Percentiles rank a stretch among this genome's conserved stretches.
Conservation (phyloP, 2,329 filamentous ascomycete genomes). For the Sarocladium strictum region DNA sequence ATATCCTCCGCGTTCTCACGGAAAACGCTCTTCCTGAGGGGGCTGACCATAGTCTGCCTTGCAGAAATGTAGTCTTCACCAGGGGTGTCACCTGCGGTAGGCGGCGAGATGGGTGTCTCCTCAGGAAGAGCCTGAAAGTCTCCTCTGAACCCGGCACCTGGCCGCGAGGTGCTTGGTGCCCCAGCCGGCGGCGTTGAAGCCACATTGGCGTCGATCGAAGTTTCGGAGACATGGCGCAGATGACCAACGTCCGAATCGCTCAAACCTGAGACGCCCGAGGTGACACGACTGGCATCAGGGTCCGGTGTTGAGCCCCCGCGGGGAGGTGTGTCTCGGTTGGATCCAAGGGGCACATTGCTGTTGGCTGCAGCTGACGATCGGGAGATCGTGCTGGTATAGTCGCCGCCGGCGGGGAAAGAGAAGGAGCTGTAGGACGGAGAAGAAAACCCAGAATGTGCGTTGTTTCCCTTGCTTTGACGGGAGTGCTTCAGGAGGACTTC, state of each 20-base stretch:
- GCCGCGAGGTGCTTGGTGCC: background rate
- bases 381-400: constrained; percentile 22
- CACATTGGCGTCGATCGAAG: constrained; percentile 1
- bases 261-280: background rate
- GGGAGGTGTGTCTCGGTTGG: constrained; percentile 10
- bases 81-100: constrained; percentile 18
- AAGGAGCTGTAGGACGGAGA: constrained; percentile 20
- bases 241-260: background rate
- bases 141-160: background rate
- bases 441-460: constrained; percentile 8
- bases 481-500: constrained; percentile 33
- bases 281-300: background rate
- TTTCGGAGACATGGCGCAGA: constrained; percentile 11
- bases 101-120: constrained; percentile 21
- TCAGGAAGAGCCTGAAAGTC: constrained; percentile 5
- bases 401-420: constrained; percentile 15
- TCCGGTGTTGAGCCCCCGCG: constrained; percentile 6
- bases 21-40: constrained; percentile 35
- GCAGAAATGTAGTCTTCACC: constrained; percentile 23
- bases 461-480: constrained; percentile 15
- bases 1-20: constrained; percentile 36
- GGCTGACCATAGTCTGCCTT: constrained; percentile 17
- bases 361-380: constrained; percentile 18
- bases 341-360: constrained; percentile 2
- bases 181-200: background rate